Conservation (phyloP, 2,329 filamentous ascomycete species). For the Colletotrichum tofieldiae region DNA sequence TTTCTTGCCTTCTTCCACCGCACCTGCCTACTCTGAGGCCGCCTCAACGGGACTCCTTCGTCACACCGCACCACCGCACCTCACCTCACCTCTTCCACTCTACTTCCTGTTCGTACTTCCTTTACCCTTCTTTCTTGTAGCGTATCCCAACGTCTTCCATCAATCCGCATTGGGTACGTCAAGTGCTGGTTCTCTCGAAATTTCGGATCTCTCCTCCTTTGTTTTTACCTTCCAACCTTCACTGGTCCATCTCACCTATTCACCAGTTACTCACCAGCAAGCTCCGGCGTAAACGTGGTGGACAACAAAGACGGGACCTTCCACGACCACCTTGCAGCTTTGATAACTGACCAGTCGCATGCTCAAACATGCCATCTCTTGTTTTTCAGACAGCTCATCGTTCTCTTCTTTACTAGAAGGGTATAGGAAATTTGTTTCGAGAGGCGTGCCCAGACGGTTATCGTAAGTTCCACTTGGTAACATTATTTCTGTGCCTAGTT, state of each 20-base stretch:
- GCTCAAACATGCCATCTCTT: not conserved
- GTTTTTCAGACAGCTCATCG: not conserved
- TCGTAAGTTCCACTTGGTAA: not conserved
- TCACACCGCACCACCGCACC: not conserved
- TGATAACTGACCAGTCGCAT: not conserved
- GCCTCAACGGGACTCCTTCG: not conserved
- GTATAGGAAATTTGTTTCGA: not conserved
- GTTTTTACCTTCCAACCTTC: not conserved
- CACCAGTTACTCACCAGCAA: not conserved
- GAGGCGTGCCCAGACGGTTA: not conserved
- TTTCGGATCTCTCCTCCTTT: not conserved
- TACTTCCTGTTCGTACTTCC: not conserved
- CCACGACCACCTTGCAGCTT: not conserved
- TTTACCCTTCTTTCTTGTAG: not conserved
- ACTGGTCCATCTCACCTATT: not conserved
- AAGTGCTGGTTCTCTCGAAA: not conserved
- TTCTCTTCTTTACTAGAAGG: not conserved
- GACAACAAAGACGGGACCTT: not conserved
- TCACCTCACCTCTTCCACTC: not conserved
- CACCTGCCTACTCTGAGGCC: not conserved
- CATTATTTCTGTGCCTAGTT: not conserved
- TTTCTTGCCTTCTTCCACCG: not conserved
- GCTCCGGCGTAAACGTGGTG: not conserved
- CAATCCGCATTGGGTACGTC: not conserved
- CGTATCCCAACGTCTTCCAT: not conserved